phyloP scores from a whole-genome alignment of 768 basidiomycete species.

The Termitomyces sp. region DNA sequence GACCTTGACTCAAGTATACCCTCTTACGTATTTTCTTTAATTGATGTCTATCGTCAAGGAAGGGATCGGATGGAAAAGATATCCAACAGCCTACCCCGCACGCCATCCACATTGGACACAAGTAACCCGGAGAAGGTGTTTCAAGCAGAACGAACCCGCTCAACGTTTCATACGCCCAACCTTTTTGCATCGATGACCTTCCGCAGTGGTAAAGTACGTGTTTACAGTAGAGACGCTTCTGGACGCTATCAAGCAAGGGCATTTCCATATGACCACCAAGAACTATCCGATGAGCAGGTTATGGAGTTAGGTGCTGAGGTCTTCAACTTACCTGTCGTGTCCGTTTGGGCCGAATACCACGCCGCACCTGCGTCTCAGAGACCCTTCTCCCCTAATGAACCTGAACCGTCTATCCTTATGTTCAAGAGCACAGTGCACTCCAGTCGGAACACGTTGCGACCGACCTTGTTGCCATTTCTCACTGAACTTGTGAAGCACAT shows the following conservation, averaged over 20 bases:
- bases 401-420: slow-evolving; percentile 59
- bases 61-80: slow-evolving; percentile 72
- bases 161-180: slow-evolving; percentile 50
- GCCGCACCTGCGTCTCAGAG: slow-evolving; percentile 47
- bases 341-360: slow-evolving; percentile 82
- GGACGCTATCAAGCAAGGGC: slow-evolving; percentile 35
- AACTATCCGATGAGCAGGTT: slow-evolving; percentile 52
- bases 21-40: slow-evolving; percentile 72
- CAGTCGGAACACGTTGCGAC: slow-evolving; percentile 80
- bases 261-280: slow-evolving; percentile 30
- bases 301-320: slow-evolving; percentile 53
- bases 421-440: slow-evolving; percentile 89
- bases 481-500: slow-evolving; percentile 69
- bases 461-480: slow-evolving; percentile 82
- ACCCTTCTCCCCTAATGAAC: slow-evolving; percentile 23
- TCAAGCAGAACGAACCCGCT: slow-evolving; percentile 26
- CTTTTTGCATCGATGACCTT: slow-evolving; percentile 70
- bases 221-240: slow-evolving; percentile 52
- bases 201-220: slow-evolving; percentile 77
- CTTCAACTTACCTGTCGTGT: slow-evolving; percentile 72
- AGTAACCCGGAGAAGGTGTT: slow-evolving; percentile 10
- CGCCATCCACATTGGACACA: slow-evolving; percentile 20
- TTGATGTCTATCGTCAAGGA: slow-evolving; percentile 82
- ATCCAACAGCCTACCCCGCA: slow-evolving; percentile 49
- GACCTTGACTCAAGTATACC: slow-evolving; percentile 82